Evolutionary conservation across 495 filamentous ascomycete genomes (phyloP), one percentile per base, ranked within the genome.

Genomic region (Penicillium parvum): DNA sequence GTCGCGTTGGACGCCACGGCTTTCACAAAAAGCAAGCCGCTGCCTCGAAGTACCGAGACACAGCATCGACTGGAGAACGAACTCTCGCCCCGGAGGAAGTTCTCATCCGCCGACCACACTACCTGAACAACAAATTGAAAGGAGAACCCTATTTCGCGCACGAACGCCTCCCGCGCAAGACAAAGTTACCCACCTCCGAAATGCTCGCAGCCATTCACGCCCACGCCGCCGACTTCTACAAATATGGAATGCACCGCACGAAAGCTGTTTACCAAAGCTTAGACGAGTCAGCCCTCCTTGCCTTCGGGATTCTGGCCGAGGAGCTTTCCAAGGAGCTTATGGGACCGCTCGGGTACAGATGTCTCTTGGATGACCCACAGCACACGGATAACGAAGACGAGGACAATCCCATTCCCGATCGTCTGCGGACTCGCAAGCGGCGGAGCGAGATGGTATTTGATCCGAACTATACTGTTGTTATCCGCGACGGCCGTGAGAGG

Each of bases 271-370:
- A 81, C 58, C 66, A 73, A 19, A 88, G 79, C 47, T 76, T 96
- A 78, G 86, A 95, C 55, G 90, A 89, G 64, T 91, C 86, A 7
- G 88, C 88, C 1, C 60, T 96, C 38, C 67, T 95, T 43, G 85
- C 85, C 0, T 66, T 94, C 62, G 90, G 88, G 0, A 79, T 96
- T 17, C 53, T 95, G 40, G 61, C 95, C 23, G 90, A 96, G 64
- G 90, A 96, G 58, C 73, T 83, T 40, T 68, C 75, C 4, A 71
- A 69, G 12, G 77, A 83, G 30, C 64, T 64, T 0, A 65, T 95
- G 9, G 88, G 86, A 1, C 69, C 75, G 22, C 84, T 72, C 1
- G 90, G 87, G n/a, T n/a, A n/a, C n/a, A 3, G 83, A 92, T 61
- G 16, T 30, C n/a, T 2, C n/a, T n/a, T n/a, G n/a, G n/a, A n/a